Base-by-base conservation (phyloP, 1,139 yeast species). In the Geotrichum reessii region DNA sequence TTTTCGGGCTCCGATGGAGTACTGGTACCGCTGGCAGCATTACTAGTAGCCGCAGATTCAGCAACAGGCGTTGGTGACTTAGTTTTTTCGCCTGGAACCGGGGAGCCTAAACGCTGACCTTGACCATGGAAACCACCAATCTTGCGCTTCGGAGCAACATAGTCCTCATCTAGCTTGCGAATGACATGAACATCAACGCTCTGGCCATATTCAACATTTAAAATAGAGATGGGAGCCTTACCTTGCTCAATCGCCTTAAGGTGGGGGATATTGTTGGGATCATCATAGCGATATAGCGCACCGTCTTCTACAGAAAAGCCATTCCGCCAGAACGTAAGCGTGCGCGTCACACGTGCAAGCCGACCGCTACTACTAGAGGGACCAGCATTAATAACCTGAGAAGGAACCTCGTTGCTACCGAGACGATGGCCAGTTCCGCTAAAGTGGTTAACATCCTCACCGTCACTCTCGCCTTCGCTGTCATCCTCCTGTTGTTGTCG, bases 241-340 rank as follows among this genome's bases (percentile, higher is more conserved):
- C 99, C 99, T 60, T 85, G 82, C 68, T 89, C 87, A 72, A 93
- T 80, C 65, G 92, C 95, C 64, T 84, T 81, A 65, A 95, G 77
- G 63, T 88, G 86, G 54, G 79, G 81, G 55, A 85, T 84, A 70
- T 93, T 93, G 25, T 81, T 83, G 7, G 97, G 97, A 71, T 93
- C 98, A 67, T 93, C 97, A 70, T 91, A 93, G 60, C 95, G 78
- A 72, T 82, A 86, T 61, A 93, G 78, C 22, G 83, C 83, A 1
- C 98, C 97, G 56, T 91, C 96, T 22, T 93, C 98, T 33, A 93
- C 92, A 58, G 91, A 89, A 74, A 95, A 93, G 1, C 99, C 99
- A 69, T 93, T 95, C 66, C 85, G 85, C 99, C 99, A 93, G 71
- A 93, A 93, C 0, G 96, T 90, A 63, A 95, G 86, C 56, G 86